Base-by-base conservation (phyloP, 768 basidiomycete genomes). In the Mycena crocata region DNA sequence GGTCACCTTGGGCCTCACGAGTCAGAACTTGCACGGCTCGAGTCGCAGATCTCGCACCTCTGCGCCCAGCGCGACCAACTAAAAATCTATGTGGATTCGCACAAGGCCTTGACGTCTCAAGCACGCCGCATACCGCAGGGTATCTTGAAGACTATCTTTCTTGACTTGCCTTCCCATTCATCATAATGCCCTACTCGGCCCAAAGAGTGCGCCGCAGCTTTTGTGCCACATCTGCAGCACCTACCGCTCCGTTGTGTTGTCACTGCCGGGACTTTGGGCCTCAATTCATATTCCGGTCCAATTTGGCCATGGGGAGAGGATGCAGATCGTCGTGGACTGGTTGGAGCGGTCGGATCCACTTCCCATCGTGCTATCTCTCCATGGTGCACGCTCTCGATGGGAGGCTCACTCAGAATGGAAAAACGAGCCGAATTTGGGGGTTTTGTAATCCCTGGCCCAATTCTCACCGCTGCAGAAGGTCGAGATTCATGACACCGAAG, bases 71-170 rank as follows among this genome's bases (percentile, higher is more conserved):
- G 37, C 37, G 28, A 30, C 15, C 55, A 21, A 15, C n/a, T 56
- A 2, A 14, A 56, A 17, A 26, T 15, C 28, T 44, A 40, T 24
- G 30, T 56, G 39, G 35, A n/a, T 1, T 31, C 55, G 2, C 40
- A 40, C 55, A 26, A 7, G 14, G 55, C 55, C 23, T 19, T 84
- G 3, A 39, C 34, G n/a, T 39, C 44, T 31, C 57, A 39, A 1
- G 14, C 7, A 0, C 21, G 45, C 54, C 32, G 21, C 46, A 2
- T 61, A 17, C 61, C 60, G 1, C 39, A 37, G 13, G 61, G 55
- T 24, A n/a, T 62, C 28, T 5, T 62, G 21, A 24, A 45, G 24
- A 31, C 54, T 21, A 62, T 62, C 24, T 62, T 62, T 32, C 35
- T 46, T 7, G 37, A 7, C n/a, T 30, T 62, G 61, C 28, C 49